Evolutionary conservation across 2,329 filamentous ascomycete genomes (phyloP).

Genomic region (Helotiales sp.): DNA sequence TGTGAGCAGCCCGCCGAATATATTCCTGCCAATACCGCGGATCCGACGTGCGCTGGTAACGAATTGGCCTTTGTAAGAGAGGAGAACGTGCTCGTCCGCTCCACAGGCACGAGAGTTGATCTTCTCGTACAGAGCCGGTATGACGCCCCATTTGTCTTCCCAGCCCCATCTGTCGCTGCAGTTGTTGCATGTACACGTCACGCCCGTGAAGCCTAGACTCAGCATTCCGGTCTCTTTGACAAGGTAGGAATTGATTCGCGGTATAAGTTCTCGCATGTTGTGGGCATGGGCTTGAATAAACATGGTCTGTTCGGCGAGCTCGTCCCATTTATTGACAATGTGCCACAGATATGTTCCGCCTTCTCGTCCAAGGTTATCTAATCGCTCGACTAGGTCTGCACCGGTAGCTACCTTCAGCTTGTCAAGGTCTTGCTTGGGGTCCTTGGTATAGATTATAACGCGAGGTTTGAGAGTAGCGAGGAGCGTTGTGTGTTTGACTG

Average conservation of each 20-base stretch:
- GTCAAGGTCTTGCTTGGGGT: slow-evolving; percentile 24
- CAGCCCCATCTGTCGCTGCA: slow-evolving; percentile 50
- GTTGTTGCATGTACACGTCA: slow-evolving; percentile 46
- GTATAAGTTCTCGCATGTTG: slow-evolving; percentile 46
- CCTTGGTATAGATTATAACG: slow-evolving; percentile 40
- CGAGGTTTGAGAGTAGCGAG: slow-evolving; percentile 28
- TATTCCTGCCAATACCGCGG: slow-evolving; percentile 39
- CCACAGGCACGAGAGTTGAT: slow-evolving; percentile 36
- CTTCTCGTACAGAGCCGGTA: slow-evolving; percentile 44
- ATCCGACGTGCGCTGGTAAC: slow-evolving; percentile 52
- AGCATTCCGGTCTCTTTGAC: slow-evolving; percentile 51
- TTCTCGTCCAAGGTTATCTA: slow-evolving; percentile 52
- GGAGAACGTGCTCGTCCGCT: slow-evolving; percentile 41
- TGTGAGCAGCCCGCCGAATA: slow-evolving; percentile 32
- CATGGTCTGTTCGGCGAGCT: slow-evolving; percentile 51
- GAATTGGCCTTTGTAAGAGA: slow-evolving; percentile 56
- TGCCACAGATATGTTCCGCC: slow-evolving; percentile 54
- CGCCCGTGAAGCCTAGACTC: slow-evolving; percentile 47
- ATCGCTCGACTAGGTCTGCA: slow-evolving; percentile 35
- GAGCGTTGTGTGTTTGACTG: slow-evolving; percentile 32
- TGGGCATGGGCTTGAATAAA: slow-evolving; percentile 54
- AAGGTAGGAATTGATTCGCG: slow-evolving; percentile 49
- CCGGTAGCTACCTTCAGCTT: slow-evolving; percentile 31
- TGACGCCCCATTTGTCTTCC: slow-evolving; percentile 44
- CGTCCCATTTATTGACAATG: slow-evolving; percentile 50